Evolutionary conservation across 805 yeast genomes (phyloP).

Genomic region (Candida insectalens): DNA sequence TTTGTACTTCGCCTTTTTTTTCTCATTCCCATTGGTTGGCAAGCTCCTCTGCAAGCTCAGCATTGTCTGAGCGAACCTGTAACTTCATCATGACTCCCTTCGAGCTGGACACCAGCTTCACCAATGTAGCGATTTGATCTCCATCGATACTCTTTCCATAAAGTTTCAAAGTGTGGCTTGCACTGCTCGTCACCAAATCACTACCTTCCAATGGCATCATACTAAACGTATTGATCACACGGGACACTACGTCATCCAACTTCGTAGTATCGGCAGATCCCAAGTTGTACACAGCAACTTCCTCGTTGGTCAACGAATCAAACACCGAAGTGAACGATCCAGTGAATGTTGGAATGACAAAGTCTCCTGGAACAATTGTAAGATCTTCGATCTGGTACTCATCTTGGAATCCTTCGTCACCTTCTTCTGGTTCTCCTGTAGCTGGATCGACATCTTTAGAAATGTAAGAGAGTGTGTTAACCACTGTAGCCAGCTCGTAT

Average conservation of each 20-base stretch:
- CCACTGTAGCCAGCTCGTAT: conserved; percentile 34
- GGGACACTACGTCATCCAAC: conserved; percentile 48
- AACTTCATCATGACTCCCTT: conserved; percentile 44
- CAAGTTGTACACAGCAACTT: conserved; percentile 58
- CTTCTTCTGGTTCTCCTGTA: conserved; percentile 56
- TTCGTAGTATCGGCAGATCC: conserved; percentile 29
- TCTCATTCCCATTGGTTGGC: conserved; percentile 35
- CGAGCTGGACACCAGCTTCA: conserved; percentile 41
- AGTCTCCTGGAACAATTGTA: conserved; percentile 71
- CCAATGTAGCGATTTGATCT: conserved; percentile 38
- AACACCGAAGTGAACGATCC: conserved; percentile 66
- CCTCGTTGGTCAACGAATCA: conserved; percentile 62
- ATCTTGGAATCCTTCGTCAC: conserved; percentile 82
- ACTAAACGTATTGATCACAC: conserved; percentile 42
- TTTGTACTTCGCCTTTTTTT: not conserved
- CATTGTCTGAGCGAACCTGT: conserved; percentile 48
- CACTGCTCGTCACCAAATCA: conserved; percentile 48
- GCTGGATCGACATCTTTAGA: conserved; percentile 72
- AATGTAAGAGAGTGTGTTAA: conserved; percentile 61
- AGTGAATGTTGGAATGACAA: conserved; percentile 63
- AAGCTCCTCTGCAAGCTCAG: conserved; percentile 38
- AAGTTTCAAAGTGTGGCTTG: conserved; percentile 66
- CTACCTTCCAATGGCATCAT: conserved; percentile 70
- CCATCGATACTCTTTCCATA: conserved; percentile 69
- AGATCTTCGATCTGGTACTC: conserved; percentile 86